Percentiles rank a stretch among this genome's conserved stretches.
Evolutionary conservation across 2,329 filamentous ascomycete species (phyloP).

Genomic region (Neonectria ditissima): DNA sequence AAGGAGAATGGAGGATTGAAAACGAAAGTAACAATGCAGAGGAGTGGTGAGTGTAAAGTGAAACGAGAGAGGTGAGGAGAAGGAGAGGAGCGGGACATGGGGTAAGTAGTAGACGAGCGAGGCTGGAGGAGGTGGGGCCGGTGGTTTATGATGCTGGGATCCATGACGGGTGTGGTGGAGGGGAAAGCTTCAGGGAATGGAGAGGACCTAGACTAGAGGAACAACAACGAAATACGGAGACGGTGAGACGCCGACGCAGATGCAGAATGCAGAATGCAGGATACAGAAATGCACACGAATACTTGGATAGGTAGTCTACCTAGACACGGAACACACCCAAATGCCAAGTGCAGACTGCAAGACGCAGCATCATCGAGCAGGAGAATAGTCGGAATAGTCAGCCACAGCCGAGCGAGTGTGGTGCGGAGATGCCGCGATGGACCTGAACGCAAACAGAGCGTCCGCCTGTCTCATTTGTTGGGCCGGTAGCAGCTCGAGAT

Average conservation of each 20-base stretch:
- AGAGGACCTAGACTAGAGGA: conserved; percentile 25
- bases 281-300: conserved; percentile 11
- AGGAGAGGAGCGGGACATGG: conserved; percentile 28
- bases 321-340: conserved; percentile 14
- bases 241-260: conserved; percentile 27
- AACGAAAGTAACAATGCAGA: conserved; percentile 14
- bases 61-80: conserved; percentile 11
- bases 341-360: conserved; percentile 27
- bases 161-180: conserved; percentile 34
- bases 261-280: too few relatives aligned
- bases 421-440: not conserved
- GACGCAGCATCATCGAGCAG: conserved; percentile 15
- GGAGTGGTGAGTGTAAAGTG: not conserved
- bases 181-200: conserved; percentile 34
- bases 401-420: conserved; percentile 31
- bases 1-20: not conserved
- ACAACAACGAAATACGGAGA: conserved; percentile 33
- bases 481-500: conserved; percentile 6
- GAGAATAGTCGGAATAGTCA: conserved; percentile 16
- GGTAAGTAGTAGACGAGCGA: conserved; percentile 18
- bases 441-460: conserved; percentile 19
- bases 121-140: conserved; percentile 45
- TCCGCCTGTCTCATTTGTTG: not conserved
- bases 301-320: too few relatives aligned
- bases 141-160: conserved; percentile 43